Evolutionary conservation across 768 basidiomycete species (phyloP), one percentile per base, ranked within the genome.

Genomic region (Lyophyllum shimeji): DNA sequence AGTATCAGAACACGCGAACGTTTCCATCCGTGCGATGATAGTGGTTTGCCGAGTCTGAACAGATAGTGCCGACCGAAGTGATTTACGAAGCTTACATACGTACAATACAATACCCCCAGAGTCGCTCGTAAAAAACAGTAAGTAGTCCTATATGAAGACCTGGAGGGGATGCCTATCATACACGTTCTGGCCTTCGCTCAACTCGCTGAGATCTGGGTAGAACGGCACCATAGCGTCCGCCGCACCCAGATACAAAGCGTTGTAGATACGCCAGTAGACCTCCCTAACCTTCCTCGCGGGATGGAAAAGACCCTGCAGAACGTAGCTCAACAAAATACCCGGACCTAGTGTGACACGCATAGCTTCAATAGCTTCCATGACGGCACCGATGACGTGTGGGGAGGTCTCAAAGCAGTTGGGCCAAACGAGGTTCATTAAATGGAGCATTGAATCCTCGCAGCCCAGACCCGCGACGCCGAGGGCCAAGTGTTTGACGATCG

Each of bases 401-500:
- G 90, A 93, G 1, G 95, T 96, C 76, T 98, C 96, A 71, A 98
- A 98, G 72, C 95, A 95, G 69, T 98, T 98, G 1, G 97, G 97
- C 95, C 95, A 98, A 13, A 98, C 91, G 24, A 99, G 83, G 69
- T 99, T 99, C 88, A 98, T 93, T 47, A 98, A 74, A 67, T 99
- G 97, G 50, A 94, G 82, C 85, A 98, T 92, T 12, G 96, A 96
- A 72, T 99, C 97, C 74, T 99, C 97, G 64, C 94, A 95, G 0
- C 97, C 96, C 24, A 98, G 82, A 45, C 97, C 97, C 0, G 97
- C 95, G 6, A 97, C 95, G 42, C 97, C 97, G 27, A 99, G 83
- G 3, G 97, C 94, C 44, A 99, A 76, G 69, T 99, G 97, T 76
- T 98, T 98, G 65, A 99, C 96, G 63, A 99, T 99, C 8, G 96